Evolutionary conservation across 768 basidiomycete species (phyloP).

Genomic region (Pleurotus citrinopileatus): DNA sequence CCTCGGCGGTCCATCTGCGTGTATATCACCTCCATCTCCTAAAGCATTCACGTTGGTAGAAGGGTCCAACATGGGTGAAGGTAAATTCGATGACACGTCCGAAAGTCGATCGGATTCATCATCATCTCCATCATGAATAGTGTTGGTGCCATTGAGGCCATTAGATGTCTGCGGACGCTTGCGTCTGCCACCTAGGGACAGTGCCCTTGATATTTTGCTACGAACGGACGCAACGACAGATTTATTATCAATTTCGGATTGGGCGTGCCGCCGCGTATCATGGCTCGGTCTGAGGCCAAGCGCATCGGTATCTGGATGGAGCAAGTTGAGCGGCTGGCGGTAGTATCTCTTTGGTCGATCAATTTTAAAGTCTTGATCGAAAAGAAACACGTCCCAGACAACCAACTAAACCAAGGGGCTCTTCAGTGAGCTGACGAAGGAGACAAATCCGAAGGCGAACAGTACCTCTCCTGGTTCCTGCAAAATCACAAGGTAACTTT

Average conservation of each 20-base stretch:
- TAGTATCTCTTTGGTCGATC: slow-evolving; percentile 89
- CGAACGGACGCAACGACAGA: slow-evolving; percentile 50
- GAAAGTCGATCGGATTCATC: slow-evolving; percentile 27
- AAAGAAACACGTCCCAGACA: slow-evolving; percentile 92
- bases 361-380: slow-evolving; percentile 87
- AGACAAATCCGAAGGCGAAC: not conserved
- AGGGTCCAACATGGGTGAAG: slow-evolving; percentile 72
- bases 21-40: slow-evolving; percentile 22
- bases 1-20: slow-evolving; percentile 14
- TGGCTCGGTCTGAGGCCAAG: slow-evolving; percentile 18
- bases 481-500: slow-evolving; percentile 85
- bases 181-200: slow-evolving; percentile 31
- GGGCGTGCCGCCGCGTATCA: slow-evolving; percentile 11
- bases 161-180: slow-evolving; percentile 12
- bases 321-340: slow-evolving; percentile 75
- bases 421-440: not conserved
- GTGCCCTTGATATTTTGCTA: slow-evolving; percentile 40
- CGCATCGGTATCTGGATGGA: slow-evolving; percentile 35
- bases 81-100: slow-evolving; percentile 35
- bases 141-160: slow-evolving; percentile 8
- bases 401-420: slow-evolving; percentile 46
- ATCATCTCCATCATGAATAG: slow-evolving; percentile 13
- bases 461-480: slow-evolving; percentile 83
- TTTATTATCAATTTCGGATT: slow-evolving; percentile 25
- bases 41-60: slow-evolving; percentile 72